Evolutionary conservation across 352 stramenopile genomes (phyloP).

Genomic region (Thalassiosira pacifica): DNA sequence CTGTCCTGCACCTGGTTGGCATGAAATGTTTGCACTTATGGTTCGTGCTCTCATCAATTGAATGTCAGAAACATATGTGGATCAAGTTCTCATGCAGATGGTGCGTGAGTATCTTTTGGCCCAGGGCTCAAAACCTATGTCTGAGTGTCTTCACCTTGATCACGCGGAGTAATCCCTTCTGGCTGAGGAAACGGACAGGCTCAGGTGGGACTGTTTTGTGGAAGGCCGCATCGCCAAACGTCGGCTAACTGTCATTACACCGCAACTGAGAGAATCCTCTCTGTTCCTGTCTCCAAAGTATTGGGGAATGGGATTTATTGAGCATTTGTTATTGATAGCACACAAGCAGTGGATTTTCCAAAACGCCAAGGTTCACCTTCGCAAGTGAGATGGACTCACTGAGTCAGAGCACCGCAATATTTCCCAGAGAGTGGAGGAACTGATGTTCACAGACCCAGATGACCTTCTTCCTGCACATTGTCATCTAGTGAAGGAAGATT

Average conservation of each 20-base stretch:
- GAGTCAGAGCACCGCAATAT: constrained; percentile 6
- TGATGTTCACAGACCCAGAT: constrained; percentile 15
- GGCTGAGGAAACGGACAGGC: constrained; percentile 4
- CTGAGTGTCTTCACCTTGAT: background rate
- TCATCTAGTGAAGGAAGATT: constrained; percentile 24
- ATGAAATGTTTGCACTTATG: background rate
- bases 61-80: constrained; percentile 8
- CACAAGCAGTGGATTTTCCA: constrained; percentile 55
- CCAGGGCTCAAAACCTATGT: constrained; percentile 1
- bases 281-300: background rate
- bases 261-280: background rate
- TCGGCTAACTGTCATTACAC: background rate
- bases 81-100: background rate
- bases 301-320: constrained; percentile 23
- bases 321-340: constrained; percentile 29
- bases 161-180: background rate
- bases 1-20: background rate
- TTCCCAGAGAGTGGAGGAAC: background rate
- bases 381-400: constrained; percentile 14
- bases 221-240: constrained; percentile 28
- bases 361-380: constrained; percentile 33
- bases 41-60: background rate
- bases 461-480: constrained; percentile 29
- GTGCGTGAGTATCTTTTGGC: constrained; percentile 26
- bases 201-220: constrained; percentile 49